A percentile compares a stretch with the other conserved stretches of the same genome.
Conservation (phyloP, 768 basidiomycete species). For the Lentinula lateritia region DNA sequence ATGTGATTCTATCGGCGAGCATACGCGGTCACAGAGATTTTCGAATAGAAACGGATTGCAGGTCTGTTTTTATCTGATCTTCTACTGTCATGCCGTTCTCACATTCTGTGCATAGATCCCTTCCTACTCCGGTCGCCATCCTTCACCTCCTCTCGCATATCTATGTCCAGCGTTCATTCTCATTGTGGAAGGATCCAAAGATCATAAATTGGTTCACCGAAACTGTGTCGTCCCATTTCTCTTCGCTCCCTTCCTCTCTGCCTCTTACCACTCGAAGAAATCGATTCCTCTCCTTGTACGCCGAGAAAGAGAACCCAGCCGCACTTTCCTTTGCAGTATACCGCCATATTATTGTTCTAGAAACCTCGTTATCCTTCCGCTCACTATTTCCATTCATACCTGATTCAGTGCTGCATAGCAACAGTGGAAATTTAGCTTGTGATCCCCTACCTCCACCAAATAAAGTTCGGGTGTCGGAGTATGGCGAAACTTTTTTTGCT, state of each 20-base stretch:
- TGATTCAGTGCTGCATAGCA: slow-evolving; percentile 39
- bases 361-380: slow-evolving; percentile 48
- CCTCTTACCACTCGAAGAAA: background rate
- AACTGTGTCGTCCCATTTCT: slow-evolving; percentile 43
- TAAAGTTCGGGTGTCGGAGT: slow-evolving; percentile 38
- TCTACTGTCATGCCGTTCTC: slow-evolving; percentile 8
- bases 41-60: slow-evolving; percentile 61
- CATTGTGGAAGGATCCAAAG: slow-evolving; percentile 77
- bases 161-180: slow-evolving; percentile 72
- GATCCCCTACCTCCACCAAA: slow-evolving; percentile 82
- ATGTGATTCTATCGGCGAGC: slow-evolving; percentile 53
- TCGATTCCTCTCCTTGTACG: slow-evolving; percentile 34
- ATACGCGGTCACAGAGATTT: slow-evolving; percentile 61
- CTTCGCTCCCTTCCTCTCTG: slow-evolving; percentile 25
- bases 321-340: slow-evolving; percentile 49
- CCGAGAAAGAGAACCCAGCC: slow-evolving; percentile 17
- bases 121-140: slow-evolving; percentile 36
- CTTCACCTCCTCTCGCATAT: slow-evolving; percentile 84
- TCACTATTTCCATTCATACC: slow-evolving; percentile 72
- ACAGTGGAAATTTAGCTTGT: slow-evolving; percentile 47
- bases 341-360: slow-evolving; percentile 76
- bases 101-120: slow-evolving; percentile 21
- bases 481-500: slow-evolving; percentile 73
- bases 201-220: slow-evolving; percentile 63
- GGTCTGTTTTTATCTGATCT: slow-evolving; percentile 33